A percentile compares a stretch with the other conserved stretches of the same genome.
These are phyloP conservation scores for Colletotrichum godetiae DNA, from an alignment of 2,329 filamentous ascomycete genomes.

Conservation along the genomic window DNA sequence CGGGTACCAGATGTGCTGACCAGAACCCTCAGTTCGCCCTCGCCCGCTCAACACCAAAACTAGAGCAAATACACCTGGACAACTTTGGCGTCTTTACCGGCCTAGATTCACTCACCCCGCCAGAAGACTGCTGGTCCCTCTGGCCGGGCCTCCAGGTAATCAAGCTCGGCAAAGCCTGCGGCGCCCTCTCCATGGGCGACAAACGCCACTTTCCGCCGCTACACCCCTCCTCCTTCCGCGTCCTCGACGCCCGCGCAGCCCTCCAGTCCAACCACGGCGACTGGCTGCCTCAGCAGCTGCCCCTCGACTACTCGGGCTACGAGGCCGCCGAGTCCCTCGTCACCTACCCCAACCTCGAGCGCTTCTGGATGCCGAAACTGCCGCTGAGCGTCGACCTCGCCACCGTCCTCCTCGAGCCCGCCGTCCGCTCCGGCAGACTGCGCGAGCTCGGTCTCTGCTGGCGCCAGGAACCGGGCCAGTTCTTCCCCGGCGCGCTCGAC, in stretches of 20 bases:
- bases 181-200: constrained; percentile 33
- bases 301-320: constrained; percentile 33
- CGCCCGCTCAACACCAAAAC: constrained; percentile 29
- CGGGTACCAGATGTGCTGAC: background rate
- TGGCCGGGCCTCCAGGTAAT: constrained; percentile 47
- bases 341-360: constrained; percentile 33
- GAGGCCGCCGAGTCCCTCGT: constrained; percentile 15
- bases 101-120: constrained; percentile 25
- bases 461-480: constrained; percentile 40
- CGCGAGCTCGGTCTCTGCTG: constrained; percentile 43
- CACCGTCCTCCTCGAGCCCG: constrained; percentile 37
- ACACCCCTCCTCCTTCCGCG: constrained; percentile 37
- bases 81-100: constrained; percentile 32
- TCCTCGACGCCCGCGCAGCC: constrained; percentile 41
- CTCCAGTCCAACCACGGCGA: constrained; percentile 47
- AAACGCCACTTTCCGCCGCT: constrained; percentile 36
- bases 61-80: constrained; percentile 29
- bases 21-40: constrained; percentile 14
- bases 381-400: constrained; percentile 31
- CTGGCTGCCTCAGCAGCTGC: constrained; percentile 39
- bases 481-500: constrained; percentile 42
- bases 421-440: constrained; percentile 44
- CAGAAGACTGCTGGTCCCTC: constrained; percentile 34
- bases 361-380: constrained; percentile 34
- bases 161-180: constrained; percentile 38